phyloP scores from a whole-genome alignment of 75 land plant genomes.

The Cupressus sempervirens region DNA sequence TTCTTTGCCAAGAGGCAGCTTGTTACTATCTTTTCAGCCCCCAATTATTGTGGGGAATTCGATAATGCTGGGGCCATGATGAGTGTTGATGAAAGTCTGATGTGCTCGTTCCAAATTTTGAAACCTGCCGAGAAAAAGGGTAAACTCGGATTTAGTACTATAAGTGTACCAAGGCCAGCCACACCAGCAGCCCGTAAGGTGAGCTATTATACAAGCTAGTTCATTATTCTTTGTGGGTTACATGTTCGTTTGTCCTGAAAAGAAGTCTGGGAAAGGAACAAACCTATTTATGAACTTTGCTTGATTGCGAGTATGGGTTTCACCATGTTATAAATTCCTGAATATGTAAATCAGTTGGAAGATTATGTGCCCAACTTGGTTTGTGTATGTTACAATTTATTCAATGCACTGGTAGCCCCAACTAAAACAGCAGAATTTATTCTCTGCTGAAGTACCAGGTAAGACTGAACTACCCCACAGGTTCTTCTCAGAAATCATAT shows the following conservation, averaged over 20 bases:
- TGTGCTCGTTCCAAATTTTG: constrained; percentile 61
- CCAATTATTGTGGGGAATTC: constrained; percentile 64
- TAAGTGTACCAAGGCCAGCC: constrained; percentile 18
- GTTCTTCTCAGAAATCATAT: not conserved
- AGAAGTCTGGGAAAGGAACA: constrained; percentile 3
- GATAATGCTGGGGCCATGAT: constrained; percentile 64
- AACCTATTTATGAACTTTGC: not conserved
- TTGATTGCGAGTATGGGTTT: not conserved
- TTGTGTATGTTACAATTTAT: constrained; percentile 4
- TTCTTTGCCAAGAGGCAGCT: constrained; percentile 63
- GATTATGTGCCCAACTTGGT: not conserved
- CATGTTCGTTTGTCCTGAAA: not conserved
- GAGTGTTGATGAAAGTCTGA: constrained; percentile 54
- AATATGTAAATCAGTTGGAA: constrained; percentile 3
- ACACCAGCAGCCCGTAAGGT: constrained; percentile 12
- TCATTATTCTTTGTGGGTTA: not conserved
- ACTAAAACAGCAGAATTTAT: not conserved
- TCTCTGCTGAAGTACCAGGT: not conserved
- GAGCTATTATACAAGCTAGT: constrained; percentile 12
- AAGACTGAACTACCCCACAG: not conserved
- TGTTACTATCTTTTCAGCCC: constrained; percentile 61
- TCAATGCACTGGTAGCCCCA: not conserved
- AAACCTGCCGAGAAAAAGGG: constrained; percentile 40
- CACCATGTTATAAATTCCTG: not conserved
- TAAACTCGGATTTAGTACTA: constrained; percentile 18